These are phyloP conservation scores for Caloboletus firmus DNA, from an alignment of 1,284 basidiomycete species.

Conservation along the genomic window DNA sequence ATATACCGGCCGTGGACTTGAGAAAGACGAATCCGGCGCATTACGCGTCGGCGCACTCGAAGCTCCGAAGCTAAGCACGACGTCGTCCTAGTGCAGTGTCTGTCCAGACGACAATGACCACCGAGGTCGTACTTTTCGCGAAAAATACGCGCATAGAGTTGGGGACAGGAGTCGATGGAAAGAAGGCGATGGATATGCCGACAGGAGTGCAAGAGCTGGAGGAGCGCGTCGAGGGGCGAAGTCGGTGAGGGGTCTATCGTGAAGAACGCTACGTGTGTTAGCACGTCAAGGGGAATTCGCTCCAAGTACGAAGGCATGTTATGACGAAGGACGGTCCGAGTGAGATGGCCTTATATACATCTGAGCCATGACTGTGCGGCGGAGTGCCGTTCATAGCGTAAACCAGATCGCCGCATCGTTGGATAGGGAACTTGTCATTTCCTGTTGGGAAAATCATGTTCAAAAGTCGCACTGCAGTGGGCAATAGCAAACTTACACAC, in stretches of 20 bases:
- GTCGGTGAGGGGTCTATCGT: constrained; percentile 39
- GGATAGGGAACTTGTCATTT: constrained; percentile 36
- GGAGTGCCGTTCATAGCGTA: constrained; percentile 38
- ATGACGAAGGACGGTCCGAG: constrained; percentile 17
- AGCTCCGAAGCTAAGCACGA: constrained; percentile 51
- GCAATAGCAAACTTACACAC: constrained; percentile 36
- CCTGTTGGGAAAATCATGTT: constrained; percentile 41
- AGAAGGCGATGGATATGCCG: constrained; percentile 47
- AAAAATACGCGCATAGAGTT: constrained; percentile 65
- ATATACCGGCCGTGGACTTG: constrained; percentile 36
- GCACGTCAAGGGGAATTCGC: constrained; percentile 48
- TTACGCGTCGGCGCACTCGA: constrained; percentile 41
- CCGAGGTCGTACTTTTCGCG: constrained; percentile 52
- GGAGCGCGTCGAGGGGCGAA: constrained; percentile 40
- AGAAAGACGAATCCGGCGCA: constrained; percentile 44
- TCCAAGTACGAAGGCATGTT: constrained; percentile 47
- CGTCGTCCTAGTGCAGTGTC: constrained; percentile 36
- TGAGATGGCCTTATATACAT: constrained; percentile 28
- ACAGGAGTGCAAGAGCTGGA: constrained; percentile 45
- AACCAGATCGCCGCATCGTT: constrained; percentile 37
- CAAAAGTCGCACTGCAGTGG: constrained; percentile 33
- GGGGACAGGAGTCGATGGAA: constrained; percentile 45
- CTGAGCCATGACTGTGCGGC: constrained; percentile 27
- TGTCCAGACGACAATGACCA: constrained; percentile 39
- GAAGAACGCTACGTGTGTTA: constrained; percentile 52